Base-by-base conservation (phyloP, 495 filamentous ascomycete species). In the Penicillium canescens region DNA sequence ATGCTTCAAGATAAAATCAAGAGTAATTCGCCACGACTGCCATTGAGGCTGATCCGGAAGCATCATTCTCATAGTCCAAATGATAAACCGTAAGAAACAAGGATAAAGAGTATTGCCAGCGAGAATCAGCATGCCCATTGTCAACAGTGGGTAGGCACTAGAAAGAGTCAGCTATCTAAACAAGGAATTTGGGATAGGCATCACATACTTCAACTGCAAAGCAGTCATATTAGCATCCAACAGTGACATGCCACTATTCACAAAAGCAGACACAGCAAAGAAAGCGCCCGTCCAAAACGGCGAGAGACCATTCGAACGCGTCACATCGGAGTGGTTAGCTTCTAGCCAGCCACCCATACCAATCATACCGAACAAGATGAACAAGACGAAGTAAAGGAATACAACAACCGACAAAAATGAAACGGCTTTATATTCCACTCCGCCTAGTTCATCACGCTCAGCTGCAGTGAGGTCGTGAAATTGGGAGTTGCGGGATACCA, bases 201-300 rank as follows among this genome's bases (percentile, higher is more conserved):
- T 0, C 34, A 55, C 60, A 18, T 60, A 74, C 71, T 60, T 65
- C 23, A 70, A 66, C 37, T 78, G 73, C 16, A 78, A 59, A 21
- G 72, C 72, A 42, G 65, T 79, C 86, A 95, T 91, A 57, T 95
- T 95, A 16, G 80, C 75, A 67, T 95, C 91, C 38, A 96, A 68
- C 31, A 96, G 80, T 16, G 83, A 84, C 91, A 96, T 92, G 18
- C 91, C 91, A 18, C 81, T 87, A 63, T 95, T 96, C 58, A 89
- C 92, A 68, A 96, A 96, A 3, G 89, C 91, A 44, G 86, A 90
- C 1, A 74, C 65, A 13, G 73, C 74, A 52, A 77, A 75, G 40
- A 77, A 78, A 3, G 70, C 65, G 11, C 74, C 74, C 1, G 71
- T 74, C 70, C 70, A 78, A 52, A 81, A 89, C 12, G 88, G 82